Percentiles rank a stretch among this genome's conserved stretches.
These are phyloP conservation scores for Sarocladium kiliense DNA, from an alignment of 2,329 filamentous ascomycete species.

Conservation along the genomic window DNA sequence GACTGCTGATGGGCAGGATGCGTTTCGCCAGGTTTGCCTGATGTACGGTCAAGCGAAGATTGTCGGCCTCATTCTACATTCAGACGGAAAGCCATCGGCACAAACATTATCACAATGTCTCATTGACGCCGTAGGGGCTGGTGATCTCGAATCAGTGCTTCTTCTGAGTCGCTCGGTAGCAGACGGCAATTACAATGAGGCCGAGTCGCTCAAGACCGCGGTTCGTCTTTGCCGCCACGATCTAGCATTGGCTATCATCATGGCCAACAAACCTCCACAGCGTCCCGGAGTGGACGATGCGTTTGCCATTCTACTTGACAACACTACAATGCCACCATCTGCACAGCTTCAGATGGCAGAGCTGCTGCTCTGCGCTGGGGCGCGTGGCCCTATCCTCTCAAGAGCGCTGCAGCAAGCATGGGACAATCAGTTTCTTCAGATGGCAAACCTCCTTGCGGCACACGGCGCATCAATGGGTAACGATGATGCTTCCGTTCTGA, in stretches of 20 bases:
- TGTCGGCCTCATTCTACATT: constrained; percentile 42
- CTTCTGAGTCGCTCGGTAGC: constrained; percentile 47
- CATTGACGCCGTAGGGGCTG: constrained; percentile 44
- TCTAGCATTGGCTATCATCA: constrained; percentile 49
- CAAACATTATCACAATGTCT: constrained; percentile 43
- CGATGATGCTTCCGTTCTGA: constrained; percentile 43
- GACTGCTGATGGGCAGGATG: constrained; percentile 44
- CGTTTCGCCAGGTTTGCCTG: constrained; percentile 46
- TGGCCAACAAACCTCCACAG: constrained; percentile 46
- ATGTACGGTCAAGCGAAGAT: constrained; percentile 40
- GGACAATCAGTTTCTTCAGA: constrained; percentile 45
- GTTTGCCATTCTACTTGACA: constrained; percentile 41
- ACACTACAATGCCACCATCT: constrained; percentile 39
- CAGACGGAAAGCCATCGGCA: constrained; percentile 39
- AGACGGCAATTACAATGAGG: constrained; percentile 46
- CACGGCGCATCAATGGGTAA: constrained; percentile 52
- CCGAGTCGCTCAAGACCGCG: constrained; percentile 46
- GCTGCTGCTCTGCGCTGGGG: constrained; percentile 53
- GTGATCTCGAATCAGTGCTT: constrained; percentile 45
- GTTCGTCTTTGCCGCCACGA: constrained; percentile 45
- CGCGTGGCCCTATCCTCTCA: constrained; percentile 44
- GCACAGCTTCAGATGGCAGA: constrained; percentile 49
- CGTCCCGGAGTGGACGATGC: constrained; percentile 43
- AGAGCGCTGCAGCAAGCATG: constrained; percentile 44
- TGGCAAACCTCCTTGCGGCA: constrained; percentile 47